phyloP scores from a whole-genome alignment of 495 filamentous ascomycete genomes.

The Symbiotaphrina buchneri region DNA sequence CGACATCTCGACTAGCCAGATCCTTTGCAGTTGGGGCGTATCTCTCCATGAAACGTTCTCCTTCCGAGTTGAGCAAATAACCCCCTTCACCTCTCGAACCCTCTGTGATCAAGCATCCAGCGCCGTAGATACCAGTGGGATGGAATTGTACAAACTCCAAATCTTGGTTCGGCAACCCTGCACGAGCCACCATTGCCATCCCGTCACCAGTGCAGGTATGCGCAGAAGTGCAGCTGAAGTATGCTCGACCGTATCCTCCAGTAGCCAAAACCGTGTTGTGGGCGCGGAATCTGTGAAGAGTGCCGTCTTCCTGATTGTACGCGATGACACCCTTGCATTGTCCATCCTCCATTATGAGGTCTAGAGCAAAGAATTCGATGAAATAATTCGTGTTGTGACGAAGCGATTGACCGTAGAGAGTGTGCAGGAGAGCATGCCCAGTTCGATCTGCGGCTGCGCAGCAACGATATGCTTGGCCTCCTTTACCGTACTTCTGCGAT shows the following conservation, averaged over 20 bases:
- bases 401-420: slow-evolving; percentile 91
- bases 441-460: slow-evolving; percentile 90
- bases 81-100: slow-evolving; percentile 96
- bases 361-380: slow-evolving; percentile 94
- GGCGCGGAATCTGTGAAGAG: slow-evolving; percentile 84
- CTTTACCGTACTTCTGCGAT: slow-evolving; percentile 84
- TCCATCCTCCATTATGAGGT: slow-evolving; percentile 91
- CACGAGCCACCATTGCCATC: slow-evolving; percentile 96
- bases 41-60: slow-evolving; percentile 97
- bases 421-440: slow-evolving; percentile 90
- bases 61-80: slow-evolving; percentile 87
- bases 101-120: slow-evolving; percentile 95
- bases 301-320: slow-evolving; percentile 96
- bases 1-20: slow-evolving; percentile 79
- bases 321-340: slow-evolving; percentile 89
- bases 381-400: slow-evolving; percentile 98
- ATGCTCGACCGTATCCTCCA: slow-evolving; percentile 88
- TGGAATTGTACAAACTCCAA: slow-evolving; percentile 99
- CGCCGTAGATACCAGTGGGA: slow-evolving; percentile 96
- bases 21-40: slow-evolving; percentile 97
- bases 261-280: slow-evolving; percentile 92
- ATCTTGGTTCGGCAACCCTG: slow-evolving; percentile 95
- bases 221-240: slow-evolving; percentile 93
- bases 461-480: slow-evolving; percentile 91
- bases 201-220: slow-evolving; percentile 97